Evolutionary conservation across 768 basidiomycete genomes (phyloP), one percentile per base, ranked within the genome.

Genomic region (Hydnum rufescens): DNA sequence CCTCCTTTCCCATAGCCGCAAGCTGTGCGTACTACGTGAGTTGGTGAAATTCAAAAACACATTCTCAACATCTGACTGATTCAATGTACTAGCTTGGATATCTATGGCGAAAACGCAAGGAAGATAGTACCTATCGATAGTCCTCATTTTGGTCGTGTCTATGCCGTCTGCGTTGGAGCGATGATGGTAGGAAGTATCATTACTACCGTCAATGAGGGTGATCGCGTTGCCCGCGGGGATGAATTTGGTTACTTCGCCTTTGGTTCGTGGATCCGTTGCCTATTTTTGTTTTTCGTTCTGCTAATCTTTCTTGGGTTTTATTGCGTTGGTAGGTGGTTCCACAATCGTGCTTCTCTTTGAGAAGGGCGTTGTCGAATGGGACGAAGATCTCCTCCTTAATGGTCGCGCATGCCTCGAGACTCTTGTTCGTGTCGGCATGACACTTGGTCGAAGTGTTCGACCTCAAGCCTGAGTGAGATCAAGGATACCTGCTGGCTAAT

Each of bases 161-260:
- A 93, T 78, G 80, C 78, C 1, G 88, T 93, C 1, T 89, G 87
- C 58, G 70, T 92, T 4, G 89, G 89, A 23, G 88, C 88, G 4
- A 92, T 92, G 88, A 87, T 89, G 85, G 92, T 85, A 8, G 89
- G 85, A 5, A 86, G 80, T 55, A 97, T 96, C 62, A 64, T 77
- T 59, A 84, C 81, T 3, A 89, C 88, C 0, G 82, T 89, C n/a
- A 59, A 79, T 46, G 86, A 92, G 59, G 90, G 90, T 1, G 74
- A 93, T 22, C 58, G 68, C 0, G 78, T 97, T 55, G 72, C 72
- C 60, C 76, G 86, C 8, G 90, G 90, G 2, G 75, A 97, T 56
- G 93, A 96, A 61, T 76, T 93, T 60, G 86, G 89, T 1, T 93
- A 86, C 62, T 96, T 96, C 60, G 90, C 89, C 0, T 97, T 96